Evolutionary conservation across 2,329 filamentous ascomycete genomes (phyloP), one percentile per base, ranked within the genome.

Genomic region (Fulvia fulva): DNA sequence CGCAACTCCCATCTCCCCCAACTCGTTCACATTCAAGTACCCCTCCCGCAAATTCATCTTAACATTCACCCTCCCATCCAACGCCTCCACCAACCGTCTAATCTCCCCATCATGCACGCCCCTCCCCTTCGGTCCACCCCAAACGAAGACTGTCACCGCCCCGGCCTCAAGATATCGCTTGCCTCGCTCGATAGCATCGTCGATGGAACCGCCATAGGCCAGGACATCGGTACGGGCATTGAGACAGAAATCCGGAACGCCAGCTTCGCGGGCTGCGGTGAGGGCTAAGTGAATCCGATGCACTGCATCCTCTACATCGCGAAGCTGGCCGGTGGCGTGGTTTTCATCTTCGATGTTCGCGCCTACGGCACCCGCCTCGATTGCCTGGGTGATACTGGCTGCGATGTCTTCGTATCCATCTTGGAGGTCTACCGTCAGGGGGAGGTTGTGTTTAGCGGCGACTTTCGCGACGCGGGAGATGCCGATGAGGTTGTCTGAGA

Each of bases 221-320:
- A 85, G 74, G 5, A 81, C 74, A 71, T 87, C 84, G 21, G 80
- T 83, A 4, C 85, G 73, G 3, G 84, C 85, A 70, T 81, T 87
- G 55, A 85, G 65, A 19, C 79, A 81, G 62, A 85, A 85, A 55
- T 82, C 79, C 0, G 78, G 77, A 1, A 84, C 78, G 0, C 82
- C 82, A 0, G 73, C 73, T 1, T 77, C 75, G 6, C 61, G 63
- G 0, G 82, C 82, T 0, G 77, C 74, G 0, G 68, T 60, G 9
- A 83, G 55, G 0, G 75, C 80, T 0, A 65, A 60, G 49, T 71
- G 69, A 16, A 87, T 75, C 0, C 83, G 74, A 0, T 69, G 67
- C 0, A 77, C 76, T n/a, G 83, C 81, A 16, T 78, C 77, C 0
- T 78, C 76, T 0, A 80, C 55, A 0, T 69, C 70, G 70, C 67